Base-by-base conservation (phyloP, 1,284 basidiomycete species). In the Tilletiopsis washingtonensis region DNA sequence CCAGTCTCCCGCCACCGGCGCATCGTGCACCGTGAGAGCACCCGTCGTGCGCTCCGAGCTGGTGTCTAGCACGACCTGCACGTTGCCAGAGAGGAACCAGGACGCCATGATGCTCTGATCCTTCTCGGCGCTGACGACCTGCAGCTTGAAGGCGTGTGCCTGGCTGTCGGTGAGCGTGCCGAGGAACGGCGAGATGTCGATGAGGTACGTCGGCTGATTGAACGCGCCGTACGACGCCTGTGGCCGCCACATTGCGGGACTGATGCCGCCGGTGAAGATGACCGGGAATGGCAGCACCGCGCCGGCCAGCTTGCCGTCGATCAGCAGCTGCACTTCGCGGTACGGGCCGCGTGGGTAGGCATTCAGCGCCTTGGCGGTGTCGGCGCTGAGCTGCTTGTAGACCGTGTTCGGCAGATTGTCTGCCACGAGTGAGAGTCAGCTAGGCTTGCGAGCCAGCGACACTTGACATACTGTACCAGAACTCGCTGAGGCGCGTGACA, bases 251-350 rank as follows among this genome's bases (percentile, higher is more conserved):
- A 82, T 78, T 1, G 81, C 77, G 1, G 85, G 85, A 15, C 81
- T 77, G 56, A 86, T 81, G 0, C 84, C 85, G n/a, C 86, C 86
- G 0, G 85, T 88, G 62, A 86, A 88, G 36, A 88, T 81, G 26
- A 84, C 81, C 3, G 84, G 80, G 59, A 84, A 88, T 7, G 87
- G 86, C 70, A 85, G 83, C 2, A 79, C 84, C 17, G 81, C 79
- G 1, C 86, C 86, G 6, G 85, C 85, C 7, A 89, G 76, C 59
- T 75, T 74, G 1, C 81, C 83, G 56, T 89, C 86, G 5, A 88
- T 79, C n/a, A 84, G 76, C 43, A 89, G 70, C 44, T 85, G 81
- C 15, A 88, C 81, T 72, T 89, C 86, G 29, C 86, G 79, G 77
- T 87, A 88, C 2, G 86, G 82, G 0, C 64, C 64, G 15, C 57